Evolutionary conservation across 768 basidiomycete species (phyloP), one percentile per base, ranked within the genome.

Genomic region (Psilocybe subaeruginosa): DNA sequence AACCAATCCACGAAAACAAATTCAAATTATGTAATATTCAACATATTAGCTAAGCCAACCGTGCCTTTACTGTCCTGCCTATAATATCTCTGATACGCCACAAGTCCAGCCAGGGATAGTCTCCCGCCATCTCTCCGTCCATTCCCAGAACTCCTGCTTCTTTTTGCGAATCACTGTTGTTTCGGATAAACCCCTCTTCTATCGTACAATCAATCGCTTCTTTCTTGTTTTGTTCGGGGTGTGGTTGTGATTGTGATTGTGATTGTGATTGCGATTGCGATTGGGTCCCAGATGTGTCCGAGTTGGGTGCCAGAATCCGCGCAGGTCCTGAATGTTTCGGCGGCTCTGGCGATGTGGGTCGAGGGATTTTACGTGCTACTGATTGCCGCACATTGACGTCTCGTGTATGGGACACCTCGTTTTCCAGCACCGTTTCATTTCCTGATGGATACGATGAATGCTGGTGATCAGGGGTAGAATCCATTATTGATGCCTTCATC

Each of bases 301-400:
- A 85, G 66, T 85, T 82, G 3, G 85, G 84, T 7, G 78, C 85
- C 23, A 87, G 69, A n/a, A 87, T 76, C 16, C 74, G 76, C 31
- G 69, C 76, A 4, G 78, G 73, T 23, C 77, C 80, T 49, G 68
- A 66, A 55, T 71, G 64, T 37, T 69, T 69, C 46, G 66, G 68
- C 39, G 76, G 69, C 51, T 66, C 67, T 23, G 79, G 74, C 60
- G 72, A 74, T 3, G 71, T 69, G 7, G 85, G 82, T 6, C 76
- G 78, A 50, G 81, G 80, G 30, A 86, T 79, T 68, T 78, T 84
- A 46, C 84, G 80, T 33, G 72, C 70, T 4, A 79, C 69, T 57
- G 41, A 43, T 43, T 12, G 9, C 41, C 41, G 41, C 33, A 11
- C 33, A 35, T 35, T 35, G 33, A 54, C 52, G 50, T 16, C 58